A percentile compares a stretch with the other conserved stretches of the same genome.
Evolutionary conservation across 1,284 basidiomycete genomes (phyloP).

Genomic region (Cutaneotrichosporon spelunceum): DNA sequence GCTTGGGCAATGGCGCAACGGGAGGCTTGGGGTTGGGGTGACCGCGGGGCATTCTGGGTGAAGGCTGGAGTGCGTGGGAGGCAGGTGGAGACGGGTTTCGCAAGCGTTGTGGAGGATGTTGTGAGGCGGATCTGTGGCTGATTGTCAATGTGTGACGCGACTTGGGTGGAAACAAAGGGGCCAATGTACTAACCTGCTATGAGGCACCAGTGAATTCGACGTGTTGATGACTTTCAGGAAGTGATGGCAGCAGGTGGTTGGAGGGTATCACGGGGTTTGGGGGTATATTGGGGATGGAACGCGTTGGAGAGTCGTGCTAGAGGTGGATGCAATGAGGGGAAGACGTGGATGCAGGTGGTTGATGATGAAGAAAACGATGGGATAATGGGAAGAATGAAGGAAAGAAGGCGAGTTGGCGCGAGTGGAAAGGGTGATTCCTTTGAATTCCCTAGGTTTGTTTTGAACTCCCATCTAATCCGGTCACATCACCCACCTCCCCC

Average conservation of each 20-base stretch:
- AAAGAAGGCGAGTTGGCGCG: background rate
- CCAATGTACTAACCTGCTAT: background rate
- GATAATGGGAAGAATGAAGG: conserved; percentile 1
- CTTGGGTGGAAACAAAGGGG: background rate
- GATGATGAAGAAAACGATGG: background rate
- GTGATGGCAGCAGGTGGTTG: background rate
- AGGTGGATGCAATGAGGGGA: background rate
- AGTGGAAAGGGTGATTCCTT: background rate
- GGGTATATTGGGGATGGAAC: background rate
- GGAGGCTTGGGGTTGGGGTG: conserved; percentile 2
- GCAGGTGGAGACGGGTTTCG: background rate
- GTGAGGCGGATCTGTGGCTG: background rate
- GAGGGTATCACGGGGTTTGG: background rate
- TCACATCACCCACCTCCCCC: background rate
- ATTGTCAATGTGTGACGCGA: background rate
- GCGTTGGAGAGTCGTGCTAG: background rate
- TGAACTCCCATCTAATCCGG: too few relatives aligned
- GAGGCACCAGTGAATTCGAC: background rate
- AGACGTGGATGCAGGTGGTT: background rate
- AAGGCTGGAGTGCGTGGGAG: background rate
- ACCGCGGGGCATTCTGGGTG: conserved; percentile 12
- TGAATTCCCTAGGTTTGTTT: background rate
- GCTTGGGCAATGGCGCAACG: background rate
- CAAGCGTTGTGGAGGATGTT: background rate
- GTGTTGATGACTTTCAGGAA: background rate